Percentiles rank a stretch among this genome's conserved stretches.
Evolutionary conservation across 352 stramenopile genomes (phyloP).

Genomic region (Blastocystis sp.): DNA sequence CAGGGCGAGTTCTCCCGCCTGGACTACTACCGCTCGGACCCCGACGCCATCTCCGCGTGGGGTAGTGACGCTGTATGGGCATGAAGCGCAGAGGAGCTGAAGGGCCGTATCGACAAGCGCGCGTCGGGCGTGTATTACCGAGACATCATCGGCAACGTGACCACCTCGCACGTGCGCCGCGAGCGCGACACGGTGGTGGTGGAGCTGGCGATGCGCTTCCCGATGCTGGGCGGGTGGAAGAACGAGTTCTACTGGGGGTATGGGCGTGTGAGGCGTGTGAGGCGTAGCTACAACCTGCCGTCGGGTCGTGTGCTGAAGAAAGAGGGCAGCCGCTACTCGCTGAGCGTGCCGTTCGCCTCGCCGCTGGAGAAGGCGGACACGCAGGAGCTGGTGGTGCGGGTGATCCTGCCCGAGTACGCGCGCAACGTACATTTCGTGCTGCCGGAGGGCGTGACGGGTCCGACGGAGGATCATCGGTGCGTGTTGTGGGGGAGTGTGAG

Average conservation of each 20-base stretch:
- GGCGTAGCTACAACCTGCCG: conserved; percentile 57
- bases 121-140: conserved; percentile 74
- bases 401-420: conserved; percentile 73
- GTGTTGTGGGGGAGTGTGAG: conserved; percentile 65
- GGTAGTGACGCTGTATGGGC: not conserved
- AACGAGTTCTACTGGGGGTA: conserved; percentile 74
- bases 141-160: conserved; percentile 74
- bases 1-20: conserved; percentile 73
- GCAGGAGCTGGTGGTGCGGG: conserved; percentile 73
- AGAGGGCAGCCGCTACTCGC: conserved; percentile 68
- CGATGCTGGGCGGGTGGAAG: conserved; percentile 74
- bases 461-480: conserved; percentile 43
- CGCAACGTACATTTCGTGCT: conserved; percentile 72
- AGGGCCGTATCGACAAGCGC: conserved; percentile 69
- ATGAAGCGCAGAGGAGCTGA: conserved; percentile 49
- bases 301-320: conserved; percentile 58
- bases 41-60: not conserved
- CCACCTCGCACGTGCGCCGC: conserved; percentile 70
- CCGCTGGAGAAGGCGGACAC: conserved; percentile 71
- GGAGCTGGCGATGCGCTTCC: conserved; percentile 72
- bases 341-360: conserved; percentile 73
- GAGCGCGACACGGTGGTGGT: conserved; percentile 65
- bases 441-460: conserved; percentile 69
- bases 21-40: conserved; percentile 70
- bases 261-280: conserved; percentile 65